These are phyloP conservation scores for Dioscorea zingiberensis DNA, from an alignment of 106 monocot genomes.

Conservation along the genomic window DNA sequence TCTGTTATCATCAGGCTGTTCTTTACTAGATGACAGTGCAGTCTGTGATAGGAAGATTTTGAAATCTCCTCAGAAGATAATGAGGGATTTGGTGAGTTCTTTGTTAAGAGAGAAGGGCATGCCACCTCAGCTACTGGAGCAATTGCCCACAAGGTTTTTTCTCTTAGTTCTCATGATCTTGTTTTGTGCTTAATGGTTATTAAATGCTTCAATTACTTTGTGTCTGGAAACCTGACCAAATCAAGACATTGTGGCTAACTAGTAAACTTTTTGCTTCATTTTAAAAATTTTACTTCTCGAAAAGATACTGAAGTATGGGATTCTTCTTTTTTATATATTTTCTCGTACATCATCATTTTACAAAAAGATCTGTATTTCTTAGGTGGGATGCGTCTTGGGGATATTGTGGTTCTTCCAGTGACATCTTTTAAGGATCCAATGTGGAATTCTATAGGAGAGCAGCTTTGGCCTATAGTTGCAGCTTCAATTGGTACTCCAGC, in stretches of 20 bases:
- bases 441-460: slow-evolving; percentile 45
- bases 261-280: neutral
- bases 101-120: slow-evolving; percentile 50
- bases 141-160: slow-evolving; percentile 76
- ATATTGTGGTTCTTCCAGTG: slow-evolving; percentile 83
- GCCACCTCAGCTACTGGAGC: slow-evolving; percentile 32
- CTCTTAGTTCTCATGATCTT: too few species aligned
- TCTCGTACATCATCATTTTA: slow-evolving; percentile 1
- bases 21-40: too few species aligned
- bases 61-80: slow-evolving; percentile 48
- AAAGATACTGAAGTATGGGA: too few species aligned
- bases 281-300: neutral
- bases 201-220: too few species aligned
- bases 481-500: slow-evolving; percentile 64
- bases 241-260: too few species aligned
- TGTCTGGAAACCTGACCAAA: too few species aligned
- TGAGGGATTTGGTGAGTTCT: slow-evolving; percentile 56
- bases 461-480: slow-evolving; percentile 83
- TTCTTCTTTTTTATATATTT: too few species aligned
- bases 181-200: too few species aligned
- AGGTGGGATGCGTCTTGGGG: slow-evolving; percentile 97
- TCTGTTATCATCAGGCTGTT: slow-evolving; percentile 33
- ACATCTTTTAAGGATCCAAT: too few species aligned
- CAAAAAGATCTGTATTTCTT: neutral
- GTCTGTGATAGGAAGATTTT: too few species aligned